These are phyloP conservation scores for Aspergillus egyptiacus DNA, from an alignment of 495 filamentous ascomycete species.

Conservation along the genomic window DNA sequence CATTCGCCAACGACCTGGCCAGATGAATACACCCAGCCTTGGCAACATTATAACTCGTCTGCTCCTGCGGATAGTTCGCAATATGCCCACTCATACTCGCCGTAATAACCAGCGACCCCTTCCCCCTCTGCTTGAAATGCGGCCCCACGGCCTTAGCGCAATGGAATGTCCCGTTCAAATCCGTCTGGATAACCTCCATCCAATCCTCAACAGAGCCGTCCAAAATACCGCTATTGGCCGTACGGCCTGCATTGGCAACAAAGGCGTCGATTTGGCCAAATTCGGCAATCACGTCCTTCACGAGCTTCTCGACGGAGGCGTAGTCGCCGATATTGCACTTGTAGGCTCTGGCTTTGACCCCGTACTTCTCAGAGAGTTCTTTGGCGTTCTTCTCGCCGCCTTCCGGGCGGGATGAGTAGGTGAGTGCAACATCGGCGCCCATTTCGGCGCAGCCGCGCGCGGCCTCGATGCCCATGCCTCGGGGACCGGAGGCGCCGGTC, in stretches of 20 bases:
- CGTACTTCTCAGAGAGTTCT: constrained; percentile 52
- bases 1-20: constrained; percentile 59
- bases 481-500: constrained; percentile 63
- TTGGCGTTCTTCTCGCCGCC: constrained; percentile 61
- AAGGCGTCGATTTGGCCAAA: constrained; percentile 63
- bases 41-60: constrained; percentile 75
- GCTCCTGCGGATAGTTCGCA: constrained; percentile 72
- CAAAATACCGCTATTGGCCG: constrained; percentile 55
- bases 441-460: constrained; percentile 68
- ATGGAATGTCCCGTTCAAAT: constrained; percentile 60
- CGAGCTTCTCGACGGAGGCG: constrained; percentile 44
- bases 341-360: constrained; percentile 63
- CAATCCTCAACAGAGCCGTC: constrained; percentile 60
- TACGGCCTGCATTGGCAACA: constrained; percentile 64
- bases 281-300: constrained; percentile 50
- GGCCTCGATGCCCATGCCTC: constrained; percentile 68
- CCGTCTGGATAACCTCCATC: constrained; percentile 62
- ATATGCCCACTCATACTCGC: constrained; percentile 67
- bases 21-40: constrained; percentile 58
- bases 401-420: constrained; percentile 55
- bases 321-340: constrained; percentile 51
- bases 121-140: constrained; percentile 57
- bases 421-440: constrained; percentile 64
- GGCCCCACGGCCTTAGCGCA: constrained; percentile 61
- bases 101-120: constrained; percentile 58